A percentile compares a stretch with the other conserved stretches of the same genome.
phyloP scores from a whole-genome alignment of 164 flowering plant genomes.

The Echeveria elegans region DNA sequence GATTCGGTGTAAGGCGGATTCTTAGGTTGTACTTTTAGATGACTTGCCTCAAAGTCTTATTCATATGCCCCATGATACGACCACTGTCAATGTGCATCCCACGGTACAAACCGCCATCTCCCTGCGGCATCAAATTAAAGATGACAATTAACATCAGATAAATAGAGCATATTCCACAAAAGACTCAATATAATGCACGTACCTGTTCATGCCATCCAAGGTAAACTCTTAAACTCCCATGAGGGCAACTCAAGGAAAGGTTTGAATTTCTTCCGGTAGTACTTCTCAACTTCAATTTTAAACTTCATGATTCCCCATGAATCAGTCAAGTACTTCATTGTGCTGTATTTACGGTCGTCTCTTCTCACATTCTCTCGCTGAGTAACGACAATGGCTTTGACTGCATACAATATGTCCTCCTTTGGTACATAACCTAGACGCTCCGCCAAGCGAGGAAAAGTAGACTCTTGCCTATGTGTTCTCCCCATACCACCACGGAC shows the following conservation, averaged over 20 bases:
- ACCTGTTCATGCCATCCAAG: conserved; percentile 99
- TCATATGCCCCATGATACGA: conserved; percentile 74
- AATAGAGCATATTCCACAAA: neutral
- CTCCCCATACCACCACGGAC: conserved; percentile 99
- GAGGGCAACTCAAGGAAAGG: conserved; percentile 71
- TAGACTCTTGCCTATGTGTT: conserved; percentile 76
- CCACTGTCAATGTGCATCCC: conserved; percentile 97
- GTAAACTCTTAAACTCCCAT: conserved; percentile 93
- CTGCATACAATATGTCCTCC: conserved; percentile 86
- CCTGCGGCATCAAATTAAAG: conserved; percentile 31
- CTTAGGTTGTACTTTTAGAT: conserved; percentile 78
- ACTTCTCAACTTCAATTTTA: conserved; percentile 77
- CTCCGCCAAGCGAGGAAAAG: conserved; percentile 90
- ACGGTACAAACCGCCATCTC: conserved; percentile 71
- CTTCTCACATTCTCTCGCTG: conserved; percentile 96
- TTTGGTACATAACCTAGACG: conserved; percentile 95
- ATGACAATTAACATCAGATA: neutral
- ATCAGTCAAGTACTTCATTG: conserved; percentile 87
- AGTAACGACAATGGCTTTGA: conserved; percentile 95
- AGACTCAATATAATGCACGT: neutral
- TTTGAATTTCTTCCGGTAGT: conserved; percentile 92
- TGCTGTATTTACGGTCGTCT: conserved; percentile 91
- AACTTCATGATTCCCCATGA: conserved; percentile 98
- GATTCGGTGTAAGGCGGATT: conserved; percentile 93
- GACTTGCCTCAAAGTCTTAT: conserved; percentile 70